A percentile compares a stretch with the other conserved stretches of the same genome.
phyloP scores from a whole-genome alignment of 176 grass and related monocot genomes.

The bread wheat (Triticum aestivum) region DNA sequence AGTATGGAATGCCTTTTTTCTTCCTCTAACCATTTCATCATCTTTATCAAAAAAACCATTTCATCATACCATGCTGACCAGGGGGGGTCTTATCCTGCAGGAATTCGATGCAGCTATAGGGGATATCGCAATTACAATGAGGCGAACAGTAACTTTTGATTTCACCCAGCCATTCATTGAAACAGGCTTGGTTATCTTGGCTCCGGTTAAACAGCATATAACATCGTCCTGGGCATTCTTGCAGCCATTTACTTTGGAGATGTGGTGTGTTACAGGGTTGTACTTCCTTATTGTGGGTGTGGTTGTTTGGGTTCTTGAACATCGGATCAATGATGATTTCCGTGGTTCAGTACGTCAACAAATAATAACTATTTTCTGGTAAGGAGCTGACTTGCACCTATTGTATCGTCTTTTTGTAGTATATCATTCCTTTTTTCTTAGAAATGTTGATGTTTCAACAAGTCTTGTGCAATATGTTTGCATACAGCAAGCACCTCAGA shows the following conservation, averaged over 20 bases:
- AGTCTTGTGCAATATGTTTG: neutral
- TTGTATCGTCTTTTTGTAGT: neutral
- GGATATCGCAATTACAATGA: conserved; percentile 81
- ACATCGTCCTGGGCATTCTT: conserved; percentile 84
- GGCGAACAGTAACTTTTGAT: conserved; percentile 56
- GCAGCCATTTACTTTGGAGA: conserved; percentile 76
- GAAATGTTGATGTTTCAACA: conserved; percentile 3
- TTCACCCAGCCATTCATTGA: conserved; percentile 92
- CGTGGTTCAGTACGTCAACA: conserved; percentile 72
- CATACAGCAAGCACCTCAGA: neutral
- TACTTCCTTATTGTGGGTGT: conserved; percentile 76
- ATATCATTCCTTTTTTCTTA: neutral
- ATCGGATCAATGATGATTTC: conserved; percentile 92
- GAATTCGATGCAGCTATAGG: conserved; percentile 78
- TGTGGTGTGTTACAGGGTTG: conserved; percentile 79
- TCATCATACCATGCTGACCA: conserved; percentile 15
- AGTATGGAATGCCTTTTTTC: conserved; percentile 20
- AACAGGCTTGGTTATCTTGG: conserved; percentile 80
- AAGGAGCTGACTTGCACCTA: conserved; percentile 29
- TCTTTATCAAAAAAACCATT: neutral
- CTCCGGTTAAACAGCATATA: conserved; percentile 66
- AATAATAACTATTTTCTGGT: conserved; percentile 86
- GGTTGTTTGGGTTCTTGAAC: conserved; percentile 93
- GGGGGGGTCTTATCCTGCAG: conserved; percentile 38
- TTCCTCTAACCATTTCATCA: conserved; percentile 9